These are phyloP conservation scores for Sequoia sempervirens DNA, from an alignment of 75 land plant species.

Conservation along the genomic window DNA sequence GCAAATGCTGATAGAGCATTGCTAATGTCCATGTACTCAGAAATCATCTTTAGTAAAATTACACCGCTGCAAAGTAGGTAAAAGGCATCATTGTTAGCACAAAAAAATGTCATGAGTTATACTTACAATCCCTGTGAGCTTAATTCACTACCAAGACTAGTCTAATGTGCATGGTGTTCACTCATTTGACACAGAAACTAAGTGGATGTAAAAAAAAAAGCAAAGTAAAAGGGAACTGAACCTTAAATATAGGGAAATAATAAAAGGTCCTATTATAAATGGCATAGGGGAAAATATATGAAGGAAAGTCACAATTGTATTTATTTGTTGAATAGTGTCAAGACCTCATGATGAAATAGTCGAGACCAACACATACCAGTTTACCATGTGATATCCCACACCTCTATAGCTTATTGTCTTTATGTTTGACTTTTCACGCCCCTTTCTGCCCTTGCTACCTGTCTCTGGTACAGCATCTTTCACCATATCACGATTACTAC, in stretches of 20 bases:
- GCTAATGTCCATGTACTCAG: slow-evolving; percentile 88
- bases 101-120: neutral
- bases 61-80: slow-evolving; percentile 65
- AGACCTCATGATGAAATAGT: neutral
- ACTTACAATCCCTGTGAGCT: neutral
- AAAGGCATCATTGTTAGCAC: neutral
- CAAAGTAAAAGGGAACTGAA: neutral
- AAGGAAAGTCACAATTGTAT: neutral
- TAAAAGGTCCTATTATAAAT: neutral
- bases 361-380: slow-evolving; percentile 65
- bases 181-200: neutral
- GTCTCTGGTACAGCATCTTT: slow-evolving; percentile 10
- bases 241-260: neutral
- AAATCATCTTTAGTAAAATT: slow-evolving; percentile 89
- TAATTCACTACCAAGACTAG: neutral
- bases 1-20: slow-evolving; percentile 74
- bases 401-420: slow-evolving; percentile 61
- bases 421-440: slow-evolving; percentile 51
- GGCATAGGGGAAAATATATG: neutral
- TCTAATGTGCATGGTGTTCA: neutral
- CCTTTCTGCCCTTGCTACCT: slow-evolving; percentile 32
- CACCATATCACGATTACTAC: slow-evolving; percentile 10
- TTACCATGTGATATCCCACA: slow-evolving; percentile 87
- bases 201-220: neutral
- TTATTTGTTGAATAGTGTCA: neutral